Conservation (phyloP, 495 filamentous ascomycete species). For the Aspergillus leporis region DNA sequence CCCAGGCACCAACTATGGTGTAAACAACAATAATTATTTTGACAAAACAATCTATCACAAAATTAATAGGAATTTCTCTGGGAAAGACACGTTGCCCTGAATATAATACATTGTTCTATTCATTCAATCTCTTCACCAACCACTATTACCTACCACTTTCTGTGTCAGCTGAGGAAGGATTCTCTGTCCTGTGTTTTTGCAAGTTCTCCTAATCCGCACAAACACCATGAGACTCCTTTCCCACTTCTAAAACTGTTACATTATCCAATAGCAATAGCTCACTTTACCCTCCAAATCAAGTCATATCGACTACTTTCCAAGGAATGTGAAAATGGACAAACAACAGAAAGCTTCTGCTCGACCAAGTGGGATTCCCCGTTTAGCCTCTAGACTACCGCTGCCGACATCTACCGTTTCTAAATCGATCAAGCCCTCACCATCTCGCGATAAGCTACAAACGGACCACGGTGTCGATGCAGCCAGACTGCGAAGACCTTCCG, state of each 20-base stretch:
- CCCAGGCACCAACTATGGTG: slow-evolving; percentile 12
- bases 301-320: slow-evolving; percentile 1
- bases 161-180: neutral
- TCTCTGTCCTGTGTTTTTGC: neutral
- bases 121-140: slow-evolving; percentile 2
- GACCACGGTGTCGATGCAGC: slow-evolving; percentile 41
- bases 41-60: slow-evolving; percentile 13
- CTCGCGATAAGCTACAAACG: slow-evolving; percentile 42
- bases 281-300: neutral
- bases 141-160: neutral
- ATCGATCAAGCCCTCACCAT: slow-evolving; percentile 46
- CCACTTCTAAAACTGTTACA: slow-evolving; percentile 2
- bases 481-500: slow-evolving; percentile 42
- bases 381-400: slow-evolving; percentile 43
- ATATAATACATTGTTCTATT: neutral
- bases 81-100: slow-evolving; percentile 10
- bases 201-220: neutral
- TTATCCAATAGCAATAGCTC: neutral
- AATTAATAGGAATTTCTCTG: neutral
- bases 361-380: slow-evolving; percentile 44
- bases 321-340: slow-evolving; percentile 34
- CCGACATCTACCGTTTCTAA: slow-evolving; percentile 37
- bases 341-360: slow-evolving; percentile 31
- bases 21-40: slow-evolving; percentile 13
- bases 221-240: slow-evolving; percentile 13